Percentiles rank a stretch among this genome's conserved stretches.
These are phyloP conservation scores for Uronychia setigera DNA, from an alignment of 73 alveolate species.

Conservation along the genomic window DNA sequence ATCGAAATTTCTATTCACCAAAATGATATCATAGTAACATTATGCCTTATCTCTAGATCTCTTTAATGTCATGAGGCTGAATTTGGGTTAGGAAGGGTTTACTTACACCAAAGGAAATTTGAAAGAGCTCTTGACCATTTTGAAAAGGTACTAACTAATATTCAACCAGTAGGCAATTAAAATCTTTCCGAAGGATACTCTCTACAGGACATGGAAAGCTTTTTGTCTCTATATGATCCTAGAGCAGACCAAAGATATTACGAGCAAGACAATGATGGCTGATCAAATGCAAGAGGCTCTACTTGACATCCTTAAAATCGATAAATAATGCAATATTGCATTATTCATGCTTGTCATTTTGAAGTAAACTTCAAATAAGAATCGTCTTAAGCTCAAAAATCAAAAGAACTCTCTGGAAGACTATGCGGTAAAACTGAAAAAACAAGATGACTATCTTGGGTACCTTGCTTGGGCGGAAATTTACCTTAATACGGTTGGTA, in stretches of 20 bases:
- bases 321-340: conserved; percentile 9
- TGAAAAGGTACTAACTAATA: not conserved
- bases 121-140: conserved; percentile 55
- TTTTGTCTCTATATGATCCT: conserved; percentile 16
- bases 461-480: conserved; percentile 71
- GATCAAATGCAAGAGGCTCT: conserved; percentile 3
- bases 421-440: conserved; percentile 50
- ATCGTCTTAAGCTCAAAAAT: not conserved
- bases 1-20: not conserved
- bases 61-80: conserved; percentile 66
- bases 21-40: not conserved
- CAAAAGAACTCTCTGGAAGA: conserved; percentile 24
- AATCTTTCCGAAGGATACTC: conserved; percentile 13
- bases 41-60: not conserved
- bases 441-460: conserved; percentile 46
- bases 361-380: conserved; percentile 5
- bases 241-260: not conserved
- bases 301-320: not conserved
- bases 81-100: conserved; percentile 60
- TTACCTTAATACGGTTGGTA: conserved; percentile 10
- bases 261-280: not conserved
- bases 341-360: conserved; percentile 18
- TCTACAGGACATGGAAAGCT: conserved; percentile 48
- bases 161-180: conserved; percentile 21
- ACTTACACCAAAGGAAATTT: conserved; percentile 35